Percentiles rank a stretch among this genome's conserved stretches.
Conservation (phyloP, 2,329 filamentous ascomycete species). For the Incumbomyces delicatus region DNA sequence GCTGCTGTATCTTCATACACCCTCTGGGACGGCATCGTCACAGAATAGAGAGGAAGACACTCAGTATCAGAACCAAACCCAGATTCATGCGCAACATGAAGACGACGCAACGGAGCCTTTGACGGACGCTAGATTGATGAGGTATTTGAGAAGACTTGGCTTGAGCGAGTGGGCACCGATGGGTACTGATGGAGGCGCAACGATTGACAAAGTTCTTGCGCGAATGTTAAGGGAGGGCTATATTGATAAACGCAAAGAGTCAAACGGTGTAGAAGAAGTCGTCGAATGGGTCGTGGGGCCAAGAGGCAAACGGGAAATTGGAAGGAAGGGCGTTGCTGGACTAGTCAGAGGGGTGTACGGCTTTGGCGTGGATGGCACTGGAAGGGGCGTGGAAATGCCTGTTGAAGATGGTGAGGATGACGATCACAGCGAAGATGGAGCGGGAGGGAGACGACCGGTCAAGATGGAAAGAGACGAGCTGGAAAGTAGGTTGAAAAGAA, state of each 20-base stretch:
- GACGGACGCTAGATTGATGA: conserved; percentile 66
- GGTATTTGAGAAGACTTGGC: conserved; percentile 65
- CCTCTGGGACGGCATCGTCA: conserved; percentile 34
- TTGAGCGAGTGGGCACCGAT: conserved; percentile 63
- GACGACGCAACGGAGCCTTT: conserved; percentile 31
- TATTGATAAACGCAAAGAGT: conserved; percentile 63
- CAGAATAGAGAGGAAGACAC: neutral
- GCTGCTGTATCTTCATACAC: conserved; percentile 60
- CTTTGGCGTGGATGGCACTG: conserved; percentile 16
- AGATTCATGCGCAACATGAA: neutral
- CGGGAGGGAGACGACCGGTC: conserved; percentile 37
- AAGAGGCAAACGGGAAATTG: conserved; percentile 75
- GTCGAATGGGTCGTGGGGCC: conserved; percentile 78
- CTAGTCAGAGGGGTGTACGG: conserved; percentile 53
- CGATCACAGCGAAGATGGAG: conserved; percentile 29
- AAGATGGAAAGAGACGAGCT: conserved; percentile 37
- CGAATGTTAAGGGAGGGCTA: conserved; percentile 76
- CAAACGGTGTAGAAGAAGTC: conserved; percentile 58
- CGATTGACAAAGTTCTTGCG: conserved; percentile 64
- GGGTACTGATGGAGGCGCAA: conserved; percentile 35
- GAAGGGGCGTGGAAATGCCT: conserved; percentile 1
- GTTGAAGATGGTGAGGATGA: conserved; percentile 11
- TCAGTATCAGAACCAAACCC: neutral
- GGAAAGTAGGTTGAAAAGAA: conserved; percentile 51
- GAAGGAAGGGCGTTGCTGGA: conserved; percentile 61